phyloP scores from a whole-genome alignment of 1,284 basidiomycete genomes.

The Ceratobasidium sp. region DNA sequence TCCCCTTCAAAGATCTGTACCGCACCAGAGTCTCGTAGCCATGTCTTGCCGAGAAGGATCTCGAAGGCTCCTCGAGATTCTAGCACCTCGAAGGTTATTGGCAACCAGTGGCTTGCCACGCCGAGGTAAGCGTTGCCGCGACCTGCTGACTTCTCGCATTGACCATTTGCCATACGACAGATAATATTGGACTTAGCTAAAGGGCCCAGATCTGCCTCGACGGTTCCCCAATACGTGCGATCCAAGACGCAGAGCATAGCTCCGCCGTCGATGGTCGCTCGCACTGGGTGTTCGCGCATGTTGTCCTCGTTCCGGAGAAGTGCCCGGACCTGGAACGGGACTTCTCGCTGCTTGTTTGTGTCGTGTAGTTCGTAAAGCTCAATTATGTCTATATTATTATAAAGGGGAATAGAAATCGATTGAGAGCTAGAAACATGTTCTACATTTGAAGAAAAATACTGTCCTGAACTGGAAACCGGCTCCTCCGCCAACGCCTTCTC shows the following conservation, averaged over 20 bases:
- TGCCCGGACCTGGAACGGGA: neutral
- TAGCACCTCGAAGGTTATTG: neutral
- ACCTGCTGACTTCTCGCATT: neutral
- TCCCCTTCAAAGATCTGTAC: neutral
- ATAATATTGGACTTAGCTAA: constrained; percentile 6
- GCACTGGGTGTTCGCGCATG: neutral
- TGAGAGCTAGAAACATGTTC: neutral
- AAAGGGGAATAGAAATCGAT: constrained; percentile 1
- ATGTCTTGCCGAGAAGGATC: constrained; percentile 8
- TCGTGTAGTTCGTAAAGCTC: constrained; percentile 10
- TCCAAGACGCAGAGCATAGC: constrained; percentile 22
- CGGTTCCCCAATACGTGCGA: neutral
- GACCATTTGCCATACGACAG: constrained; percentile 16
- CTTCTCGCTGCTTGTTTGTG: neutral
- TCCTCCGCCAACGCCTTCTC: neutral
- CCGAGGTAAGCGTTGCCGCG: neutral
- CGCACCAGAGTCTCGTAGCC: neutral
- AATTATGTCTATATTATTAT: neutral
- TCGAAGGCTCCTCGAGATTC: constrained; percentile 11
- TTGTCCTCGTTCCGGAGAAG: neutral
- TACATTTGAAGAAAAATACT: constrained; percentile 12
- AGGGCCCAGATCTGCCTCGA: neutral
- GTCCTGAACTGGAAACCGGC: neutral
- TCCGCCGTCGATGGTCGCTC: constrained; percentile 11
- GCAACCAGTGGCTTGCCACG: neutral